Evolutionary conservation across 2,329 filamentous ascomycete species (phyloP).

Genomic region (Endocalyx cinctus): DNA sequence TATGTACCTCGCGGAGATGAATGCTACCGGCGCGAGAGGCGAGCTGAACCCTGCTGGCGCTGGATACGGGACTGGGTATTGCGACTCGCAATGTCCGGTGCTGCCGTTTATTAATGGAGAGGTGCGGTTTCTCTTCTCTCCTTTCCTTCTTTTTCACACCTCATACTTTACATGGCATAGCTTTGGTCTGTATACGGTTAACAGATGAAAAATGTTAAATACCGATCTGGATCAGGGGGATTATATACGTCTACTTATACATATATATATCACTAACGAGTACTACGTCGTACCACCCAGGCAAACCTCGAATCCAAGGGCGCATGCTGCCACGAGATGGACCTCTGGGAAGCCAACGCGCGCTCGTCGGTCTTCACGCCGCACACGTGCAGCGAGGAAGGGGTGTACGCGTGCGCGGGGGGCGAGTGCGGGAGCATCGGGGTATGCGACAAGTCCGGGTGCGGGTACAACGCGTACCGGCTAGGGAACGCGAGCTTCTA

Average conservation of each 20-base stretch:
- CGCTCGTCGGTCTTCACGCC: constrained; percentile 54
- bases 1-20: constrained; percentile 60
- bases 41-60: constrained; percentile 51
- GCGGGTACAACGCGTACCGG: constrained; percentile 32
- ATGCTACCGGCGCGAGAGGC: constrained; percentile 53
- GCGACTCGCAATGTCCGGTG: constrained; percentile 51
- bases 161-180: neutral
- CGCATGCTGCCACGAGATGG: constrained; percentile 65
- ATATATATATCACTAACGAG: neutral
- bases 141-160: neutral
- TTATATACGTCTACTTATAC: no score
- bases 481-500: constrained; percentile 23
- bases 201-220: no score
- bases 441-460: constrained; percentile 35
- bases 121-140: constrained; percentile 33
- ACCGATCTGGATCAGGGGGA: no score
- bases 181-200: neutral
- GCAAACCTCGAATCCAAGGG: constrained; percentile 54
- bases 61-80: constrained; percentile 57
- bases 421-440: constrained; percentile 22
- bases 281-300: constrained; percentile 21
- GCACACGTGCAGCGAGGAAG: constrained; percentile 48
- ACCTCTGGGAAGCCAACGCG: constrained; percentile 62
- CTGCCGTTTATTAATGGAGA: constrained; percentile 39
- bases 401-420: constrained; percentile 34